Percentiles rank a stretch among this genome's conserved stretches.
Conservation (phyloP, 495 filamentous ascomycete species). For the Podospora pseudopauciseta region DNA sequence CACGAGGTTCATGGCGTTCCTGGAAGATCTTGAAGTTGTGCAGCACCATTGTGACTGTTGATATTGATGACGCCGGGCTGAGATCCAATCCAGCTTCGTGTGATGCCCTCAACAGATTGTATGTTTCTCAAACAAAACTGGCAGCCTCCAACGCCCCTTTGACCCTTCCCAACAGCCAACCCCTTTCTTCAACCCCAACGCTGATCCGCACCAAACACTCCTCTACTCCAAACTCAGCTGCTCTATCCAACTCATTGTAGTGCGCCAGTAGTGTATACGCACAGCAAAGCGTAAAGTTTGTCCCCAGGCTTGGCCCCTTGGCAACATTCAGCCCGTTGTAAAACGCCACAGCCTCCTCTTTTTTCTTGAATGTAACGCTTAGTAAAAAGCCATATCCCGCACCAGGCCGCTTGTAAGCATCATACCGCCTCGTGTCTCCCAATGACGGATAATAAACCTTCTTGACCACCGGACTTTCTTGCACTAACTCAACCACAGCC, state of each 20-base stretch:
- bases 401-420: conserved; percentile 2
- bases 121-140: neutral
- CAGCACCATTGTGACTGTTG: neutral
- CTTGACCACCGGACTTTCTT: conserved; percentile 3
- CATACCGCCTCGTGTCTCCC: conserved; percentile 19
- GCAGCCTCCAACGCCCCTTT: conserved; percentile 12
- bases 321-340: conserved; percentile 26
- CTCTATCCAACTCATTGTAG: conserved; percentile 27
- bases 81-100: neutral
- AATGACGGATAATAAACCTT: conserved; percentile 28
- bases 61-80: neutral
- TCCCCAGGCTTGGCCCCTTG: conserved; percentile 33
- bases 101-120: neutral
- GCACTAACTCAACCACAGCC: conserved; percentile 10
- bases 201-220: conserved; percentile 33
- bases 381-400: conserved; percentile 26
- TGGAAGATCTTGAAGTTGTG: neutral
- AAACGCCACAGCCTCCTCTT: conserved; percentile 19
- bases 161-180: conserved; percentile 24
- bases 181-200: conserved; percentile 27
- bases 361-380: conserved; percentile 19
- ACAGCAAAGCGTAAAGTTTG: conserved; percentile 32
- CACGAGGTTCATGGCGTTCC: neutral
- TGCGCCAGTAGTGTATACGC: conserved; percentile 30
- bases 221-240: conserved; percentile 27